Percentiles rank a stretch among this genome's conserved stretches.
phyloP scores from a whole-genome alignment of 805 yeast species.

The Nakazawaea sp. region DNA sequence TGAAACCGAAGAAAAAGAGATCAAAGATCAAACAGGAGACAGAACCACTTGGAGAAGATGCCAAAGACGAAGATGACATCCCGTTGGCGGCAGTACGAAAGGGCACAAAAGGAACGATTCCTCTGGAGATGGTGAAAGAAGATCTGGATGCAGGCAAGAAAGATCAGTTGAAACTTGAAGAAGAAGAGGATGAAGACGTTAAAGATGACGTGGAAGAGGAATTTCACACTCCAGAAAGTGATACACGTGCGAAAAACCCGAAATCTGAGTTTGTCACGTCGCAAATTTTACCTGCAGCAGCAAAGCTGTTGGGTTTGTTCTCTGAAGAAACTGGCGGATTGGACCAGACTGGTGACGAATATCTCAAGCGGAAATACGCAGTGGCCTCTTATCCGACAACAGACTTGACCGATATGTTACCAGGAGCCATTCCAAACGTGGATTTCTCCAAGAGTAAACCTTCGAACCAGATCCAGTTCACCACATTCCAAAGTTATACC shows the following conservation, averaged over 20 bases:
- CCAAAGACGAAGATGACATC: constrained; percentile 10
- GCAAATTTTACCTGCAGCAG: constrained; percentile 61
- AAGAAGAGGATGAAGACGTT: constrained; percentile 8
- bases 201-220: constrained; percentile 20
- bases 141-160: neutral
- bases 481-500: constrained; percentile 77
- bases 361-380: constrained; percentile 66
- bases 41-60: constrained; percentile 10
- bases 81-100: constrained; percentile 3
- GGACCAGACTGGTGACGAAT: constrained; percentile 67
- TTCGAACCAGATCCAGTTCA: constrained; percentile 84
- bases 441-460: constrained; percentile 85
- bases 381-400: constrained; percentile 86
- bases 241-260: constrained; percentile 60
- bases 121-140: neutral
- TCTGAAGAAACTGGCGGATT: constrained; percentile 52
- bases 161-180: neutral
- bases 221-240: constrained; percentile 42
- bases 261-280: constrained; percentile 69
- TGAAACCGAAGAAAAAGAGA: constrained; percentile 14
- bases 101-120: neutral
- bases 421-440: constrained; percentile 82
- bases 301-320: constrained; percentile 58
- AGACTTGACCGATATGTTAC: constrained; percentile 68
- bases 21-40: constrained; percentile 13